Evolutionary conservation across 768 basidiomycete genomes (phyloP), one percentile per base, ranked within the genome.

Genomic region (Kwoniella pini): DNA sequence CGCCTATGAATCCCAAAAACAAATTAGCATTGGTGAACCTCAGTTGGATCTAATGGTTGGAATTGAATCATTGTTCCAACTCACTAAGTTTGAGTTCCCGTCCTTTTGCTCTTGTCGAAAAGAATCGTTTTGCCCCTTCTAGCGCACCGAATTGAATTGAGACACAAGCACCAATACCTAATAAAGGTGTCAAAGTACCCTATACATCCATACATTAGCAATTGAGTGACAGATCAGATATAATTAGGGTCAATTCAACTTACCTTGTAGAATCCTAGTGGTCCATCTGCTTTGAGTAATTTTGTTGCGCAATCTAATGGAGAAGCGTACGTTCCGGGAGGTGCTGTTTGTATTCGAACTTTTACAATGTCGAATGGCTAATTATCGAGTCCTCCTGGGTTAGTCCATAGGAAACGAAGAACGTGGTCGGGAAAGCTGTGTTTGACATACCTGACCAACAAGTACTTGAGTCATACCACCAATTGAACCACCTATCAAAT

Each of bases 311-410:
- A 95, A 63, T 92, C 84, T 59, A 94, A 63, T 85, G 94, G 92
- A 62, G 90, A 89, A 45, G 79, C 82, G 79, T 93, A 95, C 2
- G 92, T 95, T 42, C 93, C 93, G 73, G 86, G 86, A 38, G 93
- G 84, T 24, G 92, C 84, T 11, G 93, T 95, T 85, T 97, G 93
- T 87, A 95, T 92, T 61, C 93, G 86, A 44, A 79, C 78, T 87
- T 96, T 96, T 81, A 93, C 90, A 65, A 95, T 93, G 79, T 97
- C 93, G 79, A 97, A 97, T 12, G 93, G 93, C 78, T 61, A n/a
- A 11, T 42, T 15, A 38, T n/a, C n/a, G n/a, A n/a, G n/a, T n/a
- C n/a, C n/a, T n/a, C n/a, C n/a, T n/a, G n/a, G n/a, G n/a, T n/a
- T n/a, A n/a, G n/a, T n/a, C n/a, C n/a, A n/a, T n/a, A n/a, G n/a